Evolutionary conservation across 2,329 filamentous ascomycete genomes (phyloP), one percentile per base, ranked within the genome.

Genomic region (Onygenales sp.): DNA sequence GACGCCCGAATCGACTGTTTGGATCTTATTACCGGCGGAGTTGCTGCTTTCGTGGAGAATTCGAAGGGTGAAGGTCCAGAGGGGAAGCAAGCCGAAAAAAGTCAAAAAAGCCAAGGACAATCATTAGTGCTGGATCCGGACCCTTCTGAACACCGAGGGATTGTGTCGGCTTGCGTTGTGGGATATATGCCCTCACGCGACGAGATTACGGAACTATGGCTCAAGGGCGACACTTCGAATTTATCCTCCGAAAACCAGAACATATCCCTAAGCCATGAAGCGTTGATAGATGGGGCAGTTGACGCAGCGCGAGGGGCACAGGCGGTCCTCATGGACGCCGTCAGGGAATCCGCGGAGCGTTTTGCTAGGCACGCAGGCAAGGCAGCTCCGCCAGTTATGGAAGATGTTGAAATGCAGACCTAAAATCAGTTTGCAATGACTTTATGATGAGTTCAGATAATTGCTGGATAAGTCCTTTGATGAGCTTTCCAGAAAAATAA

Each of bases 1-100:
- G 93, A 98, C 72, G 93, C 93, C 1, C 90, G 90, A 7, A 96
- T 98, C 57, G 93, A 98, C 66, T 96, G 90, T 66, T 85, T 97
- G 47, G 93, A 96, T 72, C 80, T 92, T 35, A 85, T 96, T 14
- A 82, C 87, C 33, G 93, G 91, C 8, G 93, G 93, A 32, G 89
- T 97, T 42, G 90, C 92, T 33, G 92, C 89, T 3, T 70, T 95
- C 47, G 84, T 93, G 11, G 59, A 58, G 2, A 58, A 60, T 5
- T 57, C 57, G 14, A 52, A 54, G 52, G 53, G 59, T 39, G 43
- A 61, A 57, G 54, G 62, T 59, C 60, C 64, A 35, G 67, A 63
- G 58, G 54, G 33, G 51, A 48, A 33, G 56, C 58, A 32, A 43
- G 39, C n/a, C 60, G 61, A 46, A 48, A 60, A 62, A 31, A 60